Base-by-base conservation (phyloP, 2,329 filamentous ascomycete genomes). In the Fusarium sp. region DNA sequence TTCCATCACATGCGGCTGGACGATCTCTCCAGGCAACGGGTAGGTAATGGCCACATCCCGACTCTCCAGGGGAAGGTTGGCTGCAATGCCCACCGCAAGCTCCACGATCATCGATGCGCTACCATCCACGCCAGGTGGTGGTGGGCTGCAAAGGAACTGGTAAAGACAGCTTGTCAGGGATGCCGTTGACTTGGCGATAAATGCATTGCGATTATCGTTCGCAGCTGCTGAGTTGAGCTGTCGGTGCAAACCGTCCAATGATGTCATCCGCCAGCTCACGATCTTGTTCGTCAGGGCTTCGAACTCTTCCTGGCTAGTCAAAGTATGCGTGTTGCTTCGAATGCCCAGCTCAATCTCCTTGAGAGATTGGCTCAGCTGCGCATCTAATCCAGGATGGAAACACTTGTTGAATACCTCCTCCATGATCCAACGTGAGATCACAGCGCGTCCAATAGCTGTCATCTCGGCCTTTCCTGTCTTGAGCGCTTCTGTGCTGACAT, bases 401-500 rank as follows among this genome's bases (percentile, higher is more conserved):
- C 93, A 95, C 61, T 92, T 92, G 81, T 97, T 92, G 81, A 98
- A 97, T 48, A 98, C 89, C 79, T 97, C 94, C 52, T 98, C 94
- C 30, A 96, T 91, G 11, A 99, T 85, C 94, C 96, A 99, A 68
- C 92, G 90, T 34, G 93, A 93, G 76, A 99, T 95, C 73, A 95
- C 91, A 18, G 96, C 95, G 61, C 96, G 91, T 22, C 96, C 96
- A 30, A 97, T 93, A 10, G 95, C 95, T 12, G 95, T 98, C 96
- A 99, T 99, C 83, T 99, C 96, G 82, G 98, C 95, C 80, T 95
- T 97, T 70, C 95, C 96, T 15, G 92, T 94, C 77, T 92, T 90
- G 61, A 97, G 87, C 2, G 95, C 96, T 78, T 97, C 95, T 59
- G 92, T 88, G 81, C 96, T 98, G 74, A 97, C 93, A 62, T 91